These are phyloP conservation scores for Entamoeba nuttalli DNA, from an alignment of 208 protist species.

Conservation along the genomic window DNA sequence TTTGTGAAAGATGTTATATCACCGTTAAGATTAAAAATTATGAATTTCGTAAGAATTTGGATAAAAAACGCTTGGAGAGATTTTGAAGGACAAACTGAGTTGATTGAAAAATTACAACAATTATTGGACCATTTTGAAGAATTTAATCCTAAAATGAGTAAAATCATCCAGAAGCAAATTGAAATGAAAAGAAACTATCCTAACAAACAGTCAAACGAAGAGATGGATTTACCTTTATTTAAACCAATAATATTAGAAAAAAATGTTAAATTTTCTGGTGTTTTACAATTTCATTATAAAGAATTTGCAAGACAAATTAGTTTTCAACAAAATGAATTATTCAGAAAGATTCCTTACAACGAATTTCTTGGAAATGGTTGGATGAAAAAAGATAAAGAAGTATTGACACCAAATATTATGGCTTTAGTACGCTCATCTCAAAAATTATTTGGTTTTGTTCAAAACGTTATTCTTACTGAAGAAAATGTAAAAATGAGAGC, in stretches of 20 bases:
- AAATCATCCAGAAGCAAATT: not conserved
- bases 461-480: not conserved
- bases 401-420: not conserved
- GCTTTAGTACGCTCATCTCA: not conserved
- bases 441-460: not conserved
- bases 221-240: not conserved
- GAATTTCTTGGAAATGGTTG: not conserved
- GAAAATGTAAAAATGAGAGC: not conserved
- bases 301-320: not conserved
- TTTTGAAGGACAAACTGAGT: not conserved
- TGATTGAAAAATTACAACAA: not conserved
- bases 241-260: not conserved
- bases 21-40: not conserved
- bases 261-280: not conserved
- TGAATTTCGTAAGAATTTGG: not conserved
- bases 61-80: not conserved
- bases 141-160: not conserved
- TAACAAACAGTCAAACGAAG: not conserved
- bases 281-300: not conserved
- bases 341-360: not conserved
- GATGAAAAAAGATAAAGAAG: not conserved
- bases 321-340: not conserved
- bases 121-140: not conserved
- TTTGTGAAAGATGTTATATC: not conserved
- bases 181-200: not conserved